Evolutionary conservation across 352 stramenopile genomes (phyloP).

Genomic region (Phytophthora pini): DNA sequence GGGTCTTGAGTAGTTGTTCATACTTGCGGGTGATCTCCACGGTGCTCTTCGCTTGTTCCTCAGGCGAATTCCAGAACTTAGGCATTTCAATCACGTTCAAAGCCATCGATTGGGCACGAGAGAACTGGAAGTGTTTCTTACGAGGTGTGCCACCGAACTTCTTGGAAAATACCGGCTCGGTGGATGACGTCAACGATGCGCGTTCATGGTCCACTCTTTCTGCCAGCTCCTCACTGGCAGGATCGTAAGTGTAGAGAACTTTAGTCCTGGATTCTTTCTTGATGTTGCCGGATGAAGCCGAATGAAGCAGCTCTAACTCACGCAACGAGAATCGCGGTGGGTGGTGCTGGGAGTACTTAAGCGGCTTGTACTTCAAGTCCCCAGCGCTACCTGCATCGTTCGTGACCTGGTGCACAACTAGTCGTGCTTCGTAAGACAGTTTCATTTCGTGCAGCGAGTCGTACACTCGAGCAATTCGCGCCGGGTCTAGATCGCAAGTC

Average conservation of each 20-base stretch:
- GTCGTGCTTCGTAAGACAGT: slow-evolving; percentile 73
- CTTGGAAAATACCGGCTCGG: slow-evolving; percentile 14
- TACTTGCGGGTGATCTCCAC: slow-evolving; percentile 57
- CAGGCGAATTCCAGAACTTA: slow-evolving; percentile 46
- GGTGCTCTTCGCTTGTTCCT: slow-evolving; percentile 39
- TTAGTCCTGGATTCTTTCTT: slow-evolving; percentile 35
- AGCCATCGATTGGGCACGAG: slow-evolving; percentile 43
- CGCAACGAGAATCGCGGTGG: slow-evolving; percentile 58
- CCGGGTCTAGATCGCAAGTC: slow-evolving; percentile 74
- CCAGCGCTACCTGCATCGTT: slow-evolving; percentile 32
- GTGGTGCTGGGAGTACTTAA: slow-evolving; percentile 69
- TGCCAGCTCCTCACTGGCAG: slow-evolving; percentile 33
- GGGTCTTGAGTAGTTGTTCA: slow-evolving; percentile 43
- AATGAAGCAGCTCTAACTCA: slow-evolving; percentile 39
- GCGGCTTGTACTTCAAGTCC: slow-evolving; percentile 79
- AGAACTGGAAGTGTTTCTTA: slow-evolving; percentile 25
- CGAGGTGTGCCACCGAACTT: slow-evolving; percentile 8
- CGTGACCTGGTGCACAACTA: slow-evolving; percentile 62
- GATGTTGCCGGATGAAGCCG: slow-evolving; percentile 28
- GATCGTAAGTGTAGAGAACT: slow-evolving; percentile 41
- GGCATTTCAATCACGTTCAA: slow-evolving; percentile 51
- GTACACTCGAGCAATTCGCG: slow-evolving; percentile 71
- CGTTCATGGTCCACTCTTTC: slow-evolving; percentile 30
- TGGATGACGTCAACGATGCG: slow-evolving; percentile 22
- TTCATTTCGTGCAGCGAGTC: slow-evolving; percentile 69